Base-by-base conservation (phyloP, 441 rosid genomes). In the Adansonia rubrostipa region DNA sequence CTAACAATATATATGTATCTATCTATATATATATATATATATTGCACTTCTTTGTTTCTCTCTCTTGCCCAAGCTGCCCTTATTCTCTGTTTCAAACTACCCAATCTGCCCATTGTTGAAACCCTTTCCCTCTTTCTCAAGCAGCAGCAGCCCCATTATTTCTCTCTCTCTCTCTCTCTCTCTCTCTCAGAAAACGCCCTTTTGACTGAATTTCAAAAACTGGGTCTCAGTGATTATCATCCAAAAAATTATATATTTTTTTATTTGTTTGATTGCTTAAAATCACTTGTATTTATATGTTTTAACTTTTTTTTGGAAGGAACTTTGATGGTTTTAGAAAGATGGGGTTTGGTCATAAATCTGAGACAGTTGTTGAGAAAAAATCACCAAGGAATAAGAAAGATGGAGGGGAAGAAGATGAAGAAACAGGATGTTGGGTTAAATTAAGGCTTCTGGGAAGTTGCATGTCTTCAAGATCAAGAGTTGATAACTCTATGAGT, bases 401-500 rank as follows among this genome's bases (percentile, higher is more conserved):
- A 70, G 78, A 81, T 82, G 85, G 75, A 73, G 85, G 85, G 66
- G 78, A 82, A 60, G 87, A 82, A 76, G 85, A 85, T 70, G 77
- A 84, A 60, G 88, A 84, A 76, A 82, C 82, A 81, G 96, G 99
- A 7, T 93, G 93, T 80, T 93, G 98, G 94, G 80, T 85, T 81
- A 90, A 82, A 80, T 81, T 95, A 66, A 87, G 87, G 81, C 84
- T 85, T 69, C 76, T 91, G 77, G 88, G 85, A 67, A 80, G 94
- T 50, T 95, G 99, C 87, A 87, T 93, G 90, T 88, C 96, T 84
- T 91, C 96, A 73, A 95, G 97, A 88, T 95, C 99, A 87, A 95
- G 91, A 81, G 98, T 95, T 80, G 96, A 95, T 83, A 90, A 83
- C 85, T 91, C 99, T 62, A 54, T 88, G 78, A 92, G 96, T 85